Conservation (phyloP, 202 grass and related monocot genomes). For the Thinopyrum obtusiflorum region DNA sequence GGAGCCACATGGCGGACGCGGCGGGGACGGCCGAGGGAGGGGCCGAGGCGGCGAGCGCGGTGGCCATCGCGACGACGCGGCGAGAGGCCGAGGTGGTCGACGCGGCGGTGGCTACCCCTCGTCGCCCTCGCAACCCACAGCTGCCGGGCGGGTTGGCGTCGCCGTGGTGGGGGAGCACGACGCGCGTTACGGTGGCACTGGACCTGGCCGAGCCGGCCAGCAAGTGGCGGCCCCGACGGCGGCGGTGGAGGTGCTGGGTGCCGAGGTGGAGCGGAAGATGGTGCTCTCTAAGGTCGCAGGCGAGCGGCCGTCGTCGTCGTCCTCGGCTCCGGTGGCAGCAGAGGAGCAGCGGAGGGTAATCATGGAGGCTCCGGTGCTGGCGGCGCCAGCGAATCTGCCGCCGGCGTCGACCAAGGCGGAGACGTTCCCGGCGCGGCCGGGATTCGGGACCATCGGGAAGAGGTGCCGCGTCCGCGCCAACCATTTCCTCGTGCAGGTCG, state of each 20-base stretch:
- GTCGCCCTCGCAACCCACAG: not conserved
- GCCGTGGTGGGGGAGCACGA: not conserved
- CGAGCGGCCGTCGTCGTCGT: not conserved
- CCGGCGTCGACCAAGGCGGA: conserved; percentile 21
- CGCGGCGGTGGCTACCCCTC: not conserved
- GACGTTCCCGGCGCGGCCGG: conserved; percentile 35
- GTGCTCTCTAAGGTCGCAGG: not conserved
- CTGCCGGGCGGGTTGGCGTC: not conserved
- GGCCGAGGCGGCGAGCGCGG: not conserved
- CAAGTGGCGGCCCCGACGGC: not conserved
- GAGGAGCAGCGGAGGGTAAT: not conserved
- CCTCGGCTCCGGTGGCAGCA: not conserved
- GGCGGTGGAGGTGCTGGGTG: not conserved
- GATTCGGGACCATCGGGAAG: conserved; percentile 42
- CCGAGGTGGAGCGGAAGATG: not conserved
- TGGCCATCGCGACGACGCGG: not conserved
- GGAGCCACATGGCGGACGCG: not conserved
- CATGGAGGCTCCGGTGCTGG: not conserved
- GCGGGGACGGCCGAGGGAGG: not conserved
- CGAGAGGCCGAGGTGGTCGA: not conserved
- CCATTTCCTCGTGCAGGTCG: conserved; percentile 57
- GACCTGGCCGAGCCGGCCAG: no score
- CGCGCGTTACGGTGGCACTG: not conserved
- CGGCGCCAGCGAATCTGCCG: not conserved
- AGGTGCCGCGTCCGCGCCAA: conserved; percentile 52